A percentile compares a stretch with the other conserved stretches of the same genome.
Evolutionary conservation across 2,329 filamentous ascomycete genomes (phyloP).

Genomic region (Trichocomaceae sp.): DNA sequence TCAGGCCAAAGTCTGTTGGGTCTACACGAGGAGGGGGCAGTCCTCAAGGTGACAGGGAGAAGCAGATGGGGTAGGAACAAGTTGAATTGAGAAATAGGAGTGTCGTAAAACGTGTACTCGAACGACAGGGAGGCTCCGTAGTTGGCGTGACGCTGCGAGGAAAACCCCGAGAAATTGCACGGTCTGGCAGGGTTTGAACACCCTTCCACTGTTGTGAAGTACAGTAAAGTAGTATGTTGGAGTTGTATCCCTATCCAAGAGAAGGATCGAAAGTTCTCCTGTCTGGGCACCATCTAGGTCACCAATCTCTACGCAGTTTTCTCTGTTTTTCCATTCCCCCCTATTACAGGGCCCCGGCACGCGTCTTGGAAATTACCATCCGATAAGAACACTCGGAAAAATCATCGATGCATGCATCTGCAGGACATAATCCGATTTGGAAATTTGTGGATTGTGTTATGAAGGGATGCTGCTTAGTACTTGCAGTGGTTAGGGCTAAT

Average conservation of each 20-base stretch:
- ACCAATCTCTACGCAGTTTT: neutral
- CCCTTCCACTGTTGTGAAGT: neutral
- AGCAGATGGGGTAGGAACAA: neutral
- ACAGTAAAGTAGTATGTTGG: neutral
- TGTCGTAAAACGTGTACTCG: neutral
- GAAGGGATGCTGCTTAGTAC: conserved; percentile 3
- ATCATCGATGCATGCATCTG: neutral
- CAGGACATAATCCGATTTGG: neutral
- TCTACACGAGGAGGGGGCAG: conserved; percentile 6
- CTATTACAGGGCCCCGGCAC: conserved; percentile 3
- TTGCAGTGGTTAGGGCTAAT: neutral
- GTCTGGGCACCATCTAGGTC: neutral
- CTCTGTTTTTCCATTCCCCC: neutral
- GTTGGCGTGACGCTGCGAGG: neutral
- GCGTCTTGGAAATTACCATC: neutral
- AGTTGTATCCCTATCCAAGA: neutral
- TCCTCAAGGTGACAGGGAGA: conserved; percentile 1
- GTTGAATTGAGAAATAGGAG: neutral
- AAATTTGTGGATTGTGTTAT: neutral
- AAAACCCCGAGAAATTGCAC: neutral
- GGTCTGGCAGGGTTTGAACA: neutral
- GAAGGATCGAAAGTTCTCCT: conserved; percentile 9
- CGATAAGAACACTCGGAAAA: neutral
- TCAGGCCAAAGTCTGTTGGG: conserved; percentile 1
- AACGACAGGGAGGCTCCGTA: neutral